Base-by-base conservation (phyloP, 2,329 filamentous ascomycete genomes). In the Onygenales sp. region DNA sequence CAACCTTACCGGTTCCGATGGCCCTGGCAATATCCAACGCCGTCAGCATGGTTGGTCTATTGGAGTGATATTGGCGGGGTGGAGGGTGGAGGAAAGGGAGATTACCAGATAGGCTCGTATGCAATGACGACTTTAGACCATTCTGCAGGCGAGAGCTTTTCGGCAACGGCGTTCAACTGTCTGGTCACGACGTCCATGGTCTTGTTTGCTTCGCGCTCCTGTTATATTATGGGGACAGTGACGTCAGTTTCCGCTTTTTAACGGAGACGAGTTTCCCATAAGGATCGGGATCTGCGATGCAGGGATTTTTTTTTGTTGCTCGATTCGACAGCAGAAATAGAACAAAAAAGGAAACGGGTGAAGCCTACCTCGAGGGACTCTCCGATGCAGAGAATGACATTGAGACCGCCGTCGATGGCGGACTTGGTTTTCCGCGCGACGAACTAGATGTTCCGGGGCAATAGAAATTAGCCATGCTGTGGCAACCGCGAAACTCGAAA, bases 91-190 rank as follows among this genome's bases (percentile, higher is more conserved):
- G 17, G 9, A 33, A 32, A 11, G 52, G 51, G 13, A 48, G 53
- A 39, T 70, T 83, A 90, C 92, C 93, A 98, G 79, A 98, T 94
- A 67, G 93, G 93, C 82, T 98, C 93, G 76, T 98, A 98, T 67
- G 93, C 93, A 66, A 98, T 82, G 70, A 98, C 93, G 60, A 98
- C 82, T 79, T 93, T 93, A 67, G 78, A 82, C 93, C 93, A 98
- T 77, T 95, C 88, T 65, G 82, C 77, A 78, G 86, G 79, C 61
- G 63, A 68, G 58, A 77, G 68, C 65, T 77, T 73, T 71, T 90
- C 85, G 54, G 82, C 82, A 60, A 92, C 88, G 60, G 90, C 90
- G 59, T 83, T 81, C 64, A 98, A 82, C 80, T 98, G 93, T 61
- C 75, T 77, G 64, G 87, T 93, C 47, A 75, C 72, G 39, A 75